Base-by-base conservation (phyloP, 306 rosid genomes). In the Ormosia semicastrata region DNA sequence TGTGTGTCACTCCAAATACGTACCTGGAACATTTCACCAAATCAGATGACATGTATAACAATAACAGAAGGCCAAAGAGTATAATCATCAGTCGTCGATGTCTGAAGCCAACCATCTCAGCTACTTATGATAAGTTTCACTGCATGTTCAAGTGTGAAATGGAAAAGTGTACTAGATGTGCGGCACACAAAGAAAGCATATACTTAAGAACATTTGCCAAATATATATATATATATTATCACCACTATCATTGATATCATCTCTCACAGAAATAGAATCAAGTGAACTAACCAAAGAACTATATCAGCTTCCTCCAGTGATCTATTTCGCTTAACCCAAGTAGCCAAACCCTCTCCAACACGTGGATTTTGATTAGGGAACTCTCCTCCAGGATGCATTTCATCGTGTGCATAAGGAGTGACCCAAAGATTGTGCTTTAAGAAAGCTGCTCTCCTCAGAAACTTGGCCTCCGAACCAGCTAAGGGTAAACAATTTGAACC, bases 371-470 rank as follows among this genome's bases (percentile, higher is more conserved):
- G 94, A 80, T 92, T 92, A 43, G 94, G 93, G 78, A 92, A 92
- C 84, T 92, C 94, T 63, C 93, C 93, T 46, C 94, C 94, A 7
- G 94, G 97, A 44, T 90, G 85, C 93, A 89, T 89, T 84, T 92
- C 97, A 32, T 75, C 87, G 0, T 80, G 79, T 66, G 85, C 87
- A 73, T 85, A 90, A 5, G 97, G 82, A 44, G 97, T 92, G 67
- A 92, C 94, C 97, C 94, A 92, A 82, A 92, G 94, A 75, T 92
- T 92, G 76, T 90, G 93, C 88, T 91, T 91, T 81, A 91, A 83
- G 79, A 91, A 91, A 75, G 93, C 89, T 57, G 95, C 90, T 89
- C 95, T 86, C 58, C 95, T 89, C 15, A 89, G 82, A 78, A 91
- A 87, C 82, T 91, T 91, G 80, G 93, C 95, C 87, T 91, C 95